phyloP scores from a whole-genome alignment of 2,329 filamentous ascomycete species.

The Tolypocladium nubicola region DNA sequence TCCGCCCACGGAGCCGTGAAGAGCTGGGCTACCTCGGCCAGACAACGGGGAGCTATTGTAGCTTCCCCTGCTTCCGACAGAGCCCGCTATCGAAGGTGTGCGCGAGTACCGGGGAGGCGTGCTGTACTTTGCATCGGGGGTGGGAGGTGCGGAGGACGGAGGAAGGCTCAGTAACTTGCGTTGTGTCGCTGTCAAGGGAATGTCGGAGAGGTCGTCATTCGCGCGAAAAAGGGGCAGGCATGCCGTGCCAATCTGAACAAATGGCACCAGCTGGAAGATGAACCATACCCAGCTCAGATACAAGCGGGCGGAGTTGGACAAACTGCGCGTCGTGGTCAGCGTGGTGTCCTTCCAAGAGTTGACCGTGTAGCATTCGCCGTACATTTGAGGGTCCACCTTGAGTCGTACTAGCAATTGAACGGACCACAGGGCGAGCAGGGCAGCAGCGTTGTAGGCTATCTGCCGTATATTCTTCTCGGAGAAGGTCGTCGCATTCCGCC shows the following conservation, averaged over 20 bases:
- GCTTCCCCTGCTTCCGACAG: constrained; percentile 48
- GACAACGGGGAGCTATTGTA: constrained; percentile 49
- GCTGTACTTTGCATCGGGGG: constrained; percentile 59
- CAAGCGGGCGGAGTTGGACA: constrained; percentile 17
- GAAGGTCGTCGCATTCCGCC: constrained; percentile 71
- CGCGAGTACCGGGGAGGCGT: constrained; percentile 82
- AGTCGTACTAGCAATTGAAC: constrained; percentile 21
- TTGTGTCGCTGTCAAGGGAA: constrained; percentile 69
- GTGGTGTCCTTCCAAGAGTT: neutral
- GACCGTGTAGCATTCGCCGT: constrained; percentile 9
- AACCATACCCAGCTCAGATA: constrained; percentile 36
- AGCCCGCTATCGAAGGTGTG: constrained; percentile 55
- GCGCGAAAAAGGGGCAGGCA: constrained; percentile 61
- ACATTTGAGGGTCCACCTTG: constrained; percentile 29
- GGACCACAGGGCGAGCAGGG: constrained; percentile 29
- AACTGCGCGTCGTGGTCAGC: constrained; percentile 12
- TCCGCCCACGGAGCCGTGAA: constrained; percentile 18
- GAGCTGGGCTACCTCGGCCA: constrained; percentile 38
- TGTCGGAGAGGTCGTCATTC: constrained; percentile 73
- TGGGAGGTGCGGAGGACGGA: constrained; percentile 50
- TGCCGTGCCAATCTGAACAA: constrained; percentile 62
- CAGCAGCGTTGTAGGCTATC: constrained; percentile 56
- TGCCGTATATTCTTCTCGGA: constrained; percentile 63
- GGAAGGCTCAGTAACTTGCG: constrained; percentile 74
- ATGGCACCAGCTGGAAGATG: constrained; percentile 42